phyloP scores from a whole-genome alignment of 306 rosid species.

The Quercus gilva region DNA sequence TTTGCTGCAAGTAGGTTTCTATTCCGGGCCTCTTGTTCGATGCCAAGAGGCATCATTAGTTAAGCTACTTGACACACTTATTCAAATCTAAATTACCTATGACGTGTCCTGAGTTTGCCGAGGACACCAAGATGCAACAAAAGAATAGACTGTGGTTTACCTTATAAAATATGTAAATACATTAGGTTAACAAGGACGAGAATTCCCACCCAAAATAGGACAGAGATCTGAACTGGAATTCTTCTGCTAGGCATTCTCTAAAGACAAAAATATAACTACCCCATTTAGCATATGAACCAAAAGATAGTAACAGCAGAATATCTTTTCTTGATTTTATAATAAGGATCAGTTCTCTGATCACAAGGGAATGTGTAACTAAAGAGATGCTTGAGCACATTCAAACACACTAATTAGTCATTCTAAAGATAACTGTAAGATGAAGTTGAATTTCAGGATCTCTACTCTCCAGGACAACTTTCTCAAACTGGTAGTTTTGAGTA shows the following conservation, averaged over 20 bases:
- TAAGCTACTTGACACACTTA: background rate
- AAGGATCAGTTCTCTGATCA: background rate
- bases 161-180: background rate
- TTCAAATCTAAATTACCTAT: background rate
- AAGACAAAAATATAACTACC: background rate
- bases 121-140: conserved; percentile 6
- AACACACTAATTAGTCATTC: background rate
- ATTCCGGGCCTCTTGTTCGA: background rate
- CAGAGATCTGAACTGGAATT: background rate
- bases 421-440: background rate
- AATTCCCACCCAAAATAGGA: background rate
- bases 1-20: background rate
- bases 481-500: background rate
- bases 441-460: background rate
- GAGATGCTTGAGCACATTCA: background rate
- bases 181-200: background rate
- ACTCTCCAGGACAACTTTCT: background rate
- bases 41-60: background rate
- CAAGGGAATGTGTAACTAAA: background rate
- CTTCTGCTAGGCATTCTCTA: background rate
- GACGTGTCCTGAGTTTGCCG: conserved; percentile 6
- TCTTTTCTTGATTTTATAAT: background rate
- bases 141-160: background rate
- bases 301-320: background rate
- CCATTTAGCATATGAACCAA: background rate